These are phyloP conservation scores for Podaxis carcinomalis DNA, from an alignment of 768 basidiomycete species.

Conservation along the genomic window DNA sequence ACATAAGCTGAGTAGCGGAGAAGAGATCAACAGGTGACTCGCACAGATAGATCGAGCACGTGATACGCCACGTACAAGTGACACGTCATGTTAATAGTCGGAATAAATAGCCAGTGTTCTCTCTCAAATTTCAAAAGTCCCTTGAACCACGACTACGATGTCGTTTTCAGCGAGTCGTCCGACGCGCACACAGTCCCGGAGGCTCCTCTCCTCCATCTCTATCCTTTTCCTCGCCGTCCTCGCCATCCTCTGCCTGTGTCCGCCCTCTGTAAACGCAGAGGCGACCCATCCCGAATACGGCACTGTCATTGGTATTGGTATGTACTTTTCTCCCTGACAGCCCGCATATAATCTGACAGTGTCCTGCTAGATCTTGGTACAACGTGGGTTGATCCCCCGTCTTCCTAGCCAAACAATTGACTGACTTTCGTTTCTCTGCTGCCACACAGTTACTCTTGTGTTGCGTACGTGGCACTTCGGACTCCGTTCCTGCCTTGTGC, in stretches of 20 bases:
- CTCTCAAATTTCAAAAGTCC: conserved; percentile 22
- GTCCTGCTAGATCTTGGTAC: conserved; percentile 76
- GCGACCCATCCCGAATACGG: conserved; percentile 76
- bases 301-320: conserved; percentile 90
- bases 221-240: conserved; percentile 57
- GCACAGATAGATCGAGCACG: conserved; percentile 15
- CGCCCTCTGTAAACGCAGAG: conserved; percentile 59
- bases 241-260: conserved; percentile 69
- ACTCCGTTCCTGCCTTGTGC: background rate
- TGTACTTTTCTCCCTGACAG: conserved; percentile 19
- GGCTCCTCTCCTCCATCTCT: conserved; percentile 55
- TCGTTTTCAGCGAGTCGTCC: conserved; percentile 39
- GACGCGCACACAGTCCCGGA: conserved; percentile 55
- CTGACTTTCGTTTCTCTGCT: conserved; percentile 20
- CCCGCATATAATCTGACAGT: conserved; percentile 9
- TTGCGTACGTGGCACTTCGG: conserved; percentile 58
- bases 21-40: background rate
- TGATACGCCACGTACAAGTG: conserved; percentile 38
- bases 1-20: background rate
- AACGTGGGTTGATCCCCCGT: conserved; percentile 45
- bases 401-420: background rate
- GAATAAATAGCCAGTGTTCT: conserved; percentile 25
- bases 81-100: conserved; percentile 30
- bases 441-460: conserved; percentile 80
- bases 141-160: conserved; percentile 32